A percentile compares a stretch with the other conserved stretches of the same genome.
Evolutionary conservation across 139 green algal genomes (phyloP).

Genomic region (Coelastrella sp.): DNA sequence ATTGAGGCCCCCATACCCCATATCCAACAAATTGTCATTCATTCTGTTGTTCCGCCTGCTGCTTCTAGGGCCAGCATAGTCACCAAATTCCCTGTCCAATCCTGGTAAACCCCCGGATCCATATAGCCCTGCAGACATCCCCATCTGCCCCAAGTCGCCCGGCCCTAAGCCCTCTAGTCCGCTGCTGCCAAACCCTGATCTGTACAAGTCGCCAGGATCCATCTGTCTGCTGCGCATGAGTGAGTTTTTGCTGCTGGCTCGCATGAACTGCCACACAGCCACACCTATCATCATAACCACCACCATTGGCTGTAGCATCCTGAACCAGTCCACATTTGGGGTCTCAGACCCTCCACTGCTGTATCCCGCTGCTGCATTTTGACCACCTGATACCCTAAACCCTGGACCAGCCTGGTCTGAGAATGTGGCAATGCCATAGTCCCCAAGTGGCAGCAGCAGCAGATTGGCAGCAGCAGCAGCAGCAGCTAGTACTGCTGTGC

Average conservation of each 20-base stretch:
- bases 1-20: background rate
- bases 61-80: background rate
- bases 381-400: background rate
- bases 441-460: constrained; percentile 32
- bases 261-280: constrained; percentile 35
- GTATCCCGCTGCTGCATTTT: background rate
- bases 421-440: background rate
- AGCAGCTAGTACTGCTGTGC: background rate
- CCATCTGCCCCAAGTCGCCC: background rate
- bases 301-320: constrained; percentile 32
- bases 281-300: constrained; percentile 38
- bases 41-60: background rate
- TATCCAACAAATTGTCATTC: background rate
- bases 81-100: constrained; percentile 2
- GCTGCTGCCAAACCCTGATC: background rate
- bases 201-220: background rate
- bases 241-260: constrained; percentile 33
- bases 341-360: background rate
- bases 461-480: constrained; percentile 17
- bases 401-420: background rate
- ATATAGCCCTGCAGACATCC: background rate
- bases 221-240: background rate
- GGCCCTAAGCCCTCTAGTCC: background rate
- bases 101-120: background rate
- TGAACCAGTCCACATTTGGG: background rate